Base-by-base conservation (phyloP, 2,329 filamentous ascomycete species). In the Zopfia rhizophila region DNA sequence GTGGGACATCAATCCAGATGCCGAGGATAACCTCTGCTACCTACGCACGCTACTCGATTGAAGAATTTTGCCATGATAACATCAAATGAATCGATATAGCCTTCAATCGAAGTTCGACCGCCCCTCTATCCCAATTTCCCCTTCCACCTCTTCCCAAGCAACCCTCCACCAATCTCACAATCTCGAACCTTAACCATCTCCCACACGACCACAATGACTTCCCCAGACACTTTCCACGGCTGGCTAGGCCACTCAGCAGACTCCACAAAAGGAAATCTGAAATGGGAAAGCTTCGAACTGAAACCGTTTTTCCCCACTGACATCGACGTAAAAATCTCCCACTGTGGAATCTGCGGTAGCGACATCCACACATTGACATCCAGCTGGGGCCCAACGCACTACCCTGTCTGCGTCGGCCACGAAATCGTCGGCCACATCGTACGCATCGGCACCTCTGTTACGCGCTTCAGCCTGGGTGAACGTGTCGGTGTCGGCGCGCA, bases 381-480 rank as follows among this genome's bases (percentile, higher is more conserved):
- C 17, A 75, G 75, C n/a, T 77, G 75, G 75, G 69, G 69, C 10
- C 58, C 73, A 18, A 78, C 68, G n/a, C 73, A 75, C 48, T 75
- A 72, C 55, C 72, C 72, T 13, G 61, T 65, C 28, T 72, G 70
- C 51, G 72, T 74, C 5, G 73, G 73, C 11, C 73, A 76, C 52
- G 73, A 75, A 47, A 75, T 75, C 32, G 61, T 75, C 28, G 73
- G 73, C 5, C 60, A 61, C 19, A 60, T 73, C 23, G 66, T 71
- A 4, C 65, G 68, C n/a, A 53, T 70, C 2, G 73, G 73, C 10
- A 56, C 44, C 43, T 55, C 43, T 19, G 56, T 50, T 49, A 66
- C 48, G 72, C 63, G 72, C 18, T 76, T 88, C 68, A 76, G 80
- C 38, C 60, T 86, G 22, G 86, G 87, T 31, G 83, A 88, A 61